These are phyloP conservation scores for Blastobotrys muscicola DNA, from an alignment of 805 yeast genomes.

Conservation along the genomic window DNA sequence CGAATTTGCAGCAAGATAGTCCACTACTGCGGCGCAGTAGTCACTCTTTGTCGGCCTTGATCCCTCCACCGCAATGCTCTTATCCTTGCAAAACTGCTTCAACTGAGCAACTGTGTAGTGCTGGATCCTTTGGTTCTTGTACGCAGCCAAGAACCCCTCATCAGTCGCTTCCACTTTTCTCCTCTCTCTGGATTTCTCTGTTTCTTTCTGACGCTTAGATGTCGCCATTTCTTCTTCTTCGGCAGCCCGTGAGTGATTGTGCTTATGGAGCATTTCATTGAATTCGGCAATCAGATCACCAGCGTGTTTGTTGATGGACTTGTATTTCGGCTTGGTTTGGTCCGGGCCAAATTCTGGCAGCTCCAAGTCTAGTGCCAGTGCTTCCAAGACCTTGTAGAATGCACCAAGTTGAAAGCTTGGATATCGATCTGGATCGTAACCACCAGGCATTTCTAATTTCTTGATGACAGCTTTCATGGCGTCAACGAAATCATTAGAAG, in stretches of 20 bases:
- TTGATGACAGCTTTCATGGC: constrained; percentile 27
- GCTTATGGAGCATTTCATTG: constrained; percentile 1
- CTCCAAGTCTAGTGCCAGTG: constrained; percentile 53
- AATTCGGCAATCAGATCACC: constrained; percentile 12
- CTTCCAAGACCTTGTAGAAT: constrained; percentile 47
- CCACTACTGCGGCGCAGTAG: constrained; percentile 1
- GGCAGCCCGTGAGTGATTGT: background rate
- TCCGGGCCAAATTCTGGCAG: constrained; percentile 22
- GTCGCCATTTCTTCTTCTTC: background rate
- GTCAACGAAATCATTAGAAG: constrained; percentile 19
- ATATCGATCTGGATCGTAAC: constrained; percentile 48
- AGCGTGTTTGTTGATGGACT: constrained; percentile 18
- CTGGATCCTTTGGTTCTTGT: background rate
- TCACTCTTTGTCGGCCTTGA: constrained; percentile 2
- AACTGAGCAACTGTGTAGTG: constrained; percentile 8
- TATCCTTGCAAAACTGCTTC: constrained; percentile 3
- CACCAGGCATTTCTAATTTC: constrained; percentile 36
- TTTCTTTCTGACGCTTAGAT: background rate
- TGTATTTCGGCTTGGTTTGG: constrained; percentile 19
- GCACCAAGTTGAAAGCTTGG: constrained; percentile 11
- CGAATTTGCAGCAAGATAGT: background rate
- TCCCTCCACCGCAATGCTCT: constrained; percentile 3
- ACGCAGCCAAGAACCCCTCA: background rate
- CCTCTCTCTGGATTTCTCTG: background rate
- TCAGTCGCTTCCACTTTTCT: background rate